Percentiles rank a stretch among this genome's conserved stretches.
phyloP scores from a whole-genome alignment of 495 filamentous ascomycete genomes.

The Hypoxylon trugodes region DNA sequence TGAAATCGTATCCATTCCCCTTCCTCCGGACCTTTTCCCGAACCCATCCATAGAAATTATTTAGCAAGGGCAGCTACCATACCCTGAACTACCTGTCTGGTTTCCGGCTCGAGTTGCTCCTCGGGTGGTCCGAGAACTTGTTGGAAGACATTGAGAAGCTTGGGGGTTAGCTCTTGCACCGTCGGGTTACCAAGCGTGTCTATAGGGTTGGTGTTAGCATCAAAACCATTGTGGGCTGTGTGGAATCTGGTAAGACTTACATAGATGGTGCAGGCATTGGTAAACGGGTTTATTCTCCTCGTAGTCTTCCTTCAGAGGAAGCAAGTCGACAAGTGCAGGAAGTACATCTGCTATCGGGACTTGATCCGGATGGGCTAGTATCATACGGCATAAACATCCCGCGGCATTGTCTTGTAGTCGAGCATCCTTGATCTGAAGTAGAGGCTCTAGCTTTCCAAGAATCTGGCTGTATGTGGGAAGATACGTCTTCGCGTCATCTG shows the following conservation, averaged over 20 bases:
- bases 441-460: conserved; percentile 81
- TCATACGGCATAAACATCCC: conserved; percentile 92
- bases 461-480: conserved; percentile 78
- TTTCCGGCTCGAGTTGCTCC: conserved; percentile 86
- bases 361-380: conserved; percentile 78
- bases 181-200: conserved; percentile 77
- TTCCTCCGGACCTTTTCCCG: neutral
- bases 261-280: conserved; percentile 85
- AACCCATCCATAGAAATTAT: conserved; percentile 1
- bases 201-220: conserved; percentile 46
- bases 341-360: conserved; percentile 84
- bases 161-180: conserved; percentile 76
- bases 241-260: conserved; percentile 59
- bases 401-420: conserved; percentile 92
- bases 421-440: conserved; percentile 77
- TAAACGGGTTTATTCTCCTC: conserved; percentile 96
- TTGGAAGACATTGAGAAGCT: conserved; percentile 81
- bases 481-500: conserved; percentile 73
- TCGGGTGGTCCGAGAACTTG: conserved; percentile 78
- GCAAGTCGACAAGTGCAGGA: conserved; percentile 76
- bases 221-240: too few relatives aligned
- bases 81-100: conserved; percentile 58
- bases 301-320: conserved; percentile 92
- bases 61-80: conserved; percentile 39
- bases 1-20: conserved; percentile 29